Conservation (phyloP, 164 flowering plant species). For the Brasenia schreberi region DNA sequence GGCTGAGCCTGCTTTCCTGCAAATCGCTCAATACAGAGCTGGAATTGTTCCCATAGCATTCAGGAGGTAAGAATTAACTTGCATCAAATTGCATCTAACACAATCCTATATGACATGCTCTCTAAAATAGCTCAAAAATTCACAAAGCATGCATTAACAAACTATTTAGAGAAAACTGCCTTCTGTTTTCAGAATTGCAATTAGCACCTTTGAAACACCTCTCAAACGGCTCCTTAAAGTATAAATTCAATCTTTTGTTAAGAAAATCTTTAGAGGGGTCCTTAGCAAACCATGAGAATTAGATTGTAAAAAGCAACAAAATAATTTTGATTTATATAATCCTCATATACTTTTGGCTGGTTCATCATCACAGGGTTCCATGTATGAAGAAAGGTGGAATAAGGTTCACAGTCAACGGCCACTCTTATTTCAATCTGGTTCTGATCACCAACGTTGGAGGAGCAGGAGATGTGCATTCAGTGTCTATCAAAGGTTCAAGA, state of each 20-base stretch:
- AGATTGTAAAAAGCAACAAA: no score
- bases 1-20: conserved; percentile 43
- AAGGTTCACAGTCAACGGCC: conserved; percentile 40
- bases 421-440: conserved; percentile 37
- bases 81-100: no score
- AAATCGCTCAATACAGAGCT: conserved; percentile 39
- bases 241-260: no score
- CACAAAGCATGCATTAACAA: no score
- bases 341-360: background rate
- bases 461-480: conserved; percentile 29
- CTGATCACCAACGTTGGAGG: conserved; percentile 37
- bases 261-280: no score
- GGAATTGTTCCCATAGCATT: conserved; percentile 45
- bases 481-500: conserved; percentile 28
- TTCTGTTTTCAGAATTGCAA: no score
- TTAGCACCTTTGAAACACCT: no score
- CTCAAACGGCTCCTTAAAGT: no score
- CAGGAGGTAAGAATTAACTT: conserved; percentile 18
- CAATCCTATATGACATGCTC: no score
- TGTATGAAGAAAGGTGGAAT: conserved; percentile 40
- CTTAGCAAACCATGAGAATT: no score
- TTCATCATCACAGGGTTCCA: conserved; percentile 22
- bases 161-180: no score
- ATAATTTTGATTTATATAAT: background rate
- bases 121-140: no score